These are phyloP conservation scores for Lecanoromycetidae sp. DNA, from an alignment of 2,329 filamentous ascomycete species.

Conservation along the genomic window DNA sequence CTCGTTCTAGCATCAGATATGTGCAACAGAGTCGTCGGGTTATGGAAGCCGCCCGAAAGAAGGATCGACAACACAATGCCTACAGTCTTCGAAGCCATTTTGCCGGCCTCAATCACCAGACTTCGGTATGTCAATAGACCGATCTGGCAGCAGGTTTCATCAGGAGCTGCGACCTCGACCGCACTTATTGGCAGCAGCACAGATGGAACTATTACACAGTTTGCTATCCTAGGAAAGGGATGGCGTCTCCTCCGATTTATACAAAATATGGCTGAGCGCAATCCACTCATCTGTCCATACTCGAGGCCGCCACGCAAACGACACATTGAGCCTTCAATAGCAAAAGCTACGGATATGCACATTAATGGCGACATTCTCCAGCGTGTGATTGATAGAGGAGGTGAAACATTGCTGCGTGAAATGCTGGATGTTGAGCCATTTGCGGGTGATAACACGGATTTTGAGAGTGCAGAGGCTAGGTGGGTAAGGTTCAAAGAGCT, in stretches of 20 bases:
- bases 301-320: constrained; percentile 23
- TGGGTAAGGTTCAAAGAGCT: constrained; percentile 10
- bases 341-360: constrained; percentile 43
- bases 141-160: constrained; percentile 8
- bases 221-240: constrained; percentile 52
- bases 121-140: constrained; percentile 33
- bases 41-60: constrained; percentile 20
- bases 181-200: constrained; percentile 55
- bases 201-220: constrained; percentile 57
- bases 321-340: constrained; percentile 30
- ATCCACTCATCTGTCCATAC: constrained; percentile 40
- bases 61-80: constrained; percentile 21
- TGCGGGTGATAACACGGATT: constrained; percentile 11
- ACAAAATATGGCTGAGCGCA: constrained; percentile 51
- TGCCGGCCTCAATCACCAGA: constrained; percentile 46
- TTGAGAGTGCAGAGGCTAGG: constrained; percentile 4
- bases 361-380: constrained; percentile 55
- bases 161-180: constrained; percentile 29
- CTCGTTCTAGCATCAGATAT: constrained; percentile 39
- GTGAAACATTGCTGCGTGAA: constrained; percentile 23
- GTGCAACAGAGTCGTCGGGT: constrained; percentile 39
- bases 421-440: constrained; percentile 20
- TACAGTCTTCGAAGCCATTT: constrained; percentile 43
- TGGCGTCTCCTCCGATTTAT: constrained; percentile 62
- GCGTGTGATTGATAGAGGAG: constrained; percentile 39